phyloP scores from a whole-genome alignment of 495 filamentous ascomycete species.

The Daldinia loculata region DNA sequence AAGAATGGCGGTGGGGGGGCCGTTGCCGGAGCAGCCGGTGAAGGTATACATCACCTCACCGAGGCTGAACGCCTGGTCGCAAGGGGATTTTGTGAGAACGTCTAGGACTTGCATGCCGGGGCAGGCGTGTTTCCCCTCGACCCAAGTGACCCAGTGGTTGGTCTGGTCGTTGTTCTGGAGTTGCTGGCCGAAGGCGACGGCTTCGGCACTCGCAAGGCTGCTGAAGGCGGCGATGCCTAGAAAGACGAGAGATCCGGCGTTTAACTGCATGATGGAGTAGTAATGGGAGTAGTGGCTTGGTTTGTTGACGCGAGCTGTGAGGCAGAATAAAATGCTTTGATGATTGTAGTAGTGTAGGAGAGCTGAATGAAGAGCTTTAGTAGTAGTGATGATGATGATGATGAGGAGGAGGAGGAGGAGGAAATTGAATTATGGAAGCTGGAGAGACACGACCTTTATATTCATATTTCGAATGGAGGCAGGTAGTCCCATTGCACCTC shows the following conservation, averaged over 20 bases:
- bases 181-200: constrained; percentile 18
- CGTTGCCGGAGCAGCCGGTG: constrained; percentile 6
- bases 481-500: neutral
- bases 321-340: neutral
- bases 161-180: constrained; percentile 33
- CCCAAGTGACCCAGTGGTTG: constrained; percentile 35
- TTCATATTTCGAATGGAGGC: neutral
- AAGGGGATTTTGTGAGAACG: neutral
- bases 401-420: neutral
- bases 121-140: constrained; percentile 27
- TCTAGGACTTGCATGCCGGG: constrained; percentile 11
- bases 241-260: neutral
- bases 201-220: neutral
- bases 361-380: neutral
- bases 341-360: neutral
- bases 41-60: constrained; percentile 5
- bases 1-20: neutral
- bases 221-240: neutral
- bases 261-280: neutral
- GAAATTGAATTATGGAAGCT: neutral
- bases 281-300: neutral
- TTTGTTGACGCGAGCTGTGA: neutral
- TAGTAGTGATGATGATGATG: neutral
- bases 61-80: constrained; percentile 9
- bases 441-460: neutral